Evolutionary conservation across 371 early-diverging fungal species (phyloP).

Genomic region (Zychaea mexicana): DNA sequence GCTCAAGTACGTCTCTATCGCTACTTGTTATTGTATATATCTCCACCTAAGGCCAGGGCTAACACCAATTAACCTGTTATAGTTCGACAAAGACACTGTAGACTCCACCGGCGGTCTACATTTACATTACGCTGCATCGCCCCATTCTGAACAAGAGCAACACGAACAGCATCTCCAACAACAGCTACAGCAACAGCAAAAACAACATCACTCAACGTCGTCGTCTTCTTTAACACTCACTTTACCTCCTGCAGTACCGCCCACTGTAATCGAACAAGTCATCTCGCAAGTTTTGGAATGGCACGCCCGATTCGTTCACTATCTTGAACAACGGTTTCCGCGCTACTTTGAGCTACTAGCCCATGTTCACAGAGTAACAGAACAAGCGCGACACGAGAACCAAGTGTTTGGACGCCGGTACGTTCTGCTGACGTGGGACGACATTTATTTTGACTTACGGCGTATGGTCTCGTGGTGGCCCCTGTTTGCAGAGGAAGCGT

Average conservation of each 20-base stretch:
- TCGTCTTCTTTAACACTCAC: no score
- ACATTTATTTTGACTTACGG: slow-evolving; percentile 2
- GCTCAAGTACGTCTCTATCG: no score
- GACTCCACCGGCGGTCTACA: not conserved
- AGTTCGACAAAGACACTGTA: no score
- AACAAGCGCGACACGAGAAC: not conserved
- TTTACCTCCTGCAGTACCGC: not conserved
- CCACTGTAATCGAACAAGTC: not conserved
- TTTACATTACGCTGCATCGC: not conserved
- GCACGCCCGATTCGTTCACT: not conserved
- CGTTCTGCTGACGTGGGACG: not conserved
- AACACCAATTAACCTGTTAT: no score
- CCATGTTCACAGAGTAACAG: not conserved
- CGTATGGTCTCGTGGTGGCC: slow-evolving; percentile 3
- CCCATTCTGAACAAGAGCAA: not conserved
- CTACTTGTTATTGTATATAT: no score
- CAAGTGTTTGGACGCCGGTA: not conserved
- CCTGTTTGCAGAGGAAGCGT: not conserved
- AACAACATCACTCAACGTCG: no score
- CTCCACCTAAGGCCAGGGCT: no score
- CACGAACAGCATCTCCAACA: not conserved
- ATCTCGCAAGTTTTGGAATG: not conserved
- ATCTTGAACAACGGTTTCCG: not conserved
- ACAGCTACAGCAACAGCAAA: not conserved
- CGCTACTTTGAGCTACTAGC: not conserved